Percentiles rank a stretch among this genome's conserved stretches.
phyloP scores from a whole-genome alignment of 371 early-diverging fungal species.

The Cokeromyces recurvatus region DNA sequence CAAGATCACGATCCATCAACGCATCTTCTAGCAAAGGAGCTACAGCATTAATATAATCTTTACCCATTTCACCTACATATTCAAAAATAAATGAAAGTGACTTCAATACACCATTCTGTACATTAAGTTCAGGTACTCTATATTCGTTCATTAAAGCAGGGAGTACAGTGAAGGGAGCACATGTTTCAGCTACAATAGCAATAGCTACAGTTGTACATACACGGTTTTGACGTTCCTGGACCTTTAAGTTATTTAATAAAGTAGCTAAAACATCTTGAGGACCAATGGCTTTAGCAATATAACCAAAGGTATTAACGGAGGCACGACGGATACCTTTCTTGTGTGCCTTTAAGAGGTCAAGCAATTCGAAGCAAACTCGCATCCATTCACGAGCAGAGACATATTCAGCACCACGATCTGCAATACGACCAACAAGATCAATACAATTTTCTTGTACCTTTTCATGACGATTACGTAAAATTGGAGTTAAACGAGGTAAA shows the following conservation, averaged over 20 bases:
- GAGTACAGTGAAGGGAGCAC: conserved; percentile 96
- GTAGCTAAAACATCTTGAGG: conserved; percentile 98
- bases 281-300: conserved; percentile 98
- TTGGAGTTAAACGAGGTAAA: conserved; percentile 93
- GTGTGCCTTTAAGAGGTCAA: conserved; percentile 95
- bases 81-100: conserved; percentile 94
- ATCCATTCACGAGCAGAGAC: conserved; percentile 99
- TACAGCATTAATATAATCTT: conserved; percentile 94
- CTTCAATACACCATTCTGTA: conserved; percentile 97
- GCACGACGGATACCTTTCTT: conserved; percentile 94
- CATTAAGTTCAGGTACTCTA: conserved; percentile 95
- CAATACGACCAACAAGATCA: conserved; percentile 95
- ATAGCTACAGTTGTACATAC: conserved; percentile 98
- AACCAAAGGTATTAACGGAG: conserved; percentile 95
- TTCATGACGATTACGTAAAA: conserved; percentile 96
- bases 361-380: conserved; percentile 96
- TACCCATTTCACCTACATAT: conserved; percentile 96
- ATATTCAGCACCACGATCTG: conserved; percentile 96
- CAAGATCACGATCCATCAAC: conserved; percentile 94
- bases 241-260: conserved; percentile 94
- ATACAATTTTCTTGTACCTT: conserved; percentile 94
- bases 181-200: conserved; percentile 87
- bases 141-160: conserved; percentile 99
- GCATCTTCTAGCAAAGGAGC: conserved; percentile 96
- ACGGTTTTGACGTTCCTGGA: conserved; percentile 97